Conservation (phyloP, 495 filamentous ascomycete species). For the Xylaria bambusicola region DNA sequence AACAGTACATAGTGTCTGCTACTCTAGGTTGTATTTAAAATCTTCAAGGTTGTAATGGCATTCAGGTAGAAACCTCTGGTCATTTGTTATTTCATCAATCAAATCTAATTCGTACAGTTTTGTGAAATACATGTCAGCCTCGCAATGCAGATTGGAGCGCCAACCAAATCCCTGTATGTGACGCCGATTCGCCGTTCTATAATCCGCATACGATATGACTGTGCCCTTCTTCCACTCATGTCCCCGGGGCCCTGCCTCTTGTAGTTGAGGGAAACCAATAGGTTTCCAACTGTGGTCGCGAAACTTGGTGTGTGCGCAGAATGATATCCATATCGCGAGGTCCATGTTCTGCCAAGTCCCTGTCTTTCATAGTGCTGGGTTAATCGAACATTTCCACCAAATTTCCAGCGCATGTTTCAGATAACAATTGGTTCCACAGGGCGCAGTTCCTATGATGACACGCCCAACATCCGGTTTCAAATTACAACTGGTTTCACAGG, state of each 20-base stretch:
- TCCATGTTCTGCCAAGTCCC: not conserved
- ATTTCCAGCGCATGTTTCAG: not conserved
- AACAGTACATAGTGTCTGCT: no score
- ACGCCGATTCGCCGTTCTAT: slow-evolving; percentile 18
- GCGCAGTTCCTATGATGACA: not conserved
- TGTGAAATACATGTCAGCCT: slow-evolving; percentile 3
- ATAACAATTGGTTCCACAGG: not conserved
- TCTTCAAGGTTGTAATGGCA: no score
- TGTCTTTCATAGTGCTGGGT: not conserved
- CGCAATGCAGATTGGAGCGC: not conserved
- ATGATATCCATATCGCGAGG: not conserved
- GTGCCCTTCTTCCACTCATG: not conserved
- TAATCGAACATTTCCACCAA: not conserved
- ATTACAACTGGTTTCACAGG: not conserved
- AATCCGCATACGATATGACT: not conserved
- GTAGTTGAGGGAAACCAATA: not conserved
- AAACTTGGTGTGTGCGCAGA: not conserved
- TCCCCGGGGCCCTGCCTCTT: not conserved
- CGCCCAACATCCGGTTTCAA: not conserved
- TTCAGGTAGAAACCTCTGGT: not conserved
- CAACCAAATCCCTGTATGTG: slow-evolving; percentile 9
- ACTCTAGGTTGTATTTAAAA: no score
- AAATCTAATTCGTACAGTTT: slow-evolving; percentile 13
- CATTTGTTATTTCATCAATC: slow-evolving; percentile 5
- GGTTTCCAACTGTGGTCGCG: not conserved